Evolutionary conservation across 805 yeast species (phyloP).

Genomic region (Soucietia sequanensis): DNA sequence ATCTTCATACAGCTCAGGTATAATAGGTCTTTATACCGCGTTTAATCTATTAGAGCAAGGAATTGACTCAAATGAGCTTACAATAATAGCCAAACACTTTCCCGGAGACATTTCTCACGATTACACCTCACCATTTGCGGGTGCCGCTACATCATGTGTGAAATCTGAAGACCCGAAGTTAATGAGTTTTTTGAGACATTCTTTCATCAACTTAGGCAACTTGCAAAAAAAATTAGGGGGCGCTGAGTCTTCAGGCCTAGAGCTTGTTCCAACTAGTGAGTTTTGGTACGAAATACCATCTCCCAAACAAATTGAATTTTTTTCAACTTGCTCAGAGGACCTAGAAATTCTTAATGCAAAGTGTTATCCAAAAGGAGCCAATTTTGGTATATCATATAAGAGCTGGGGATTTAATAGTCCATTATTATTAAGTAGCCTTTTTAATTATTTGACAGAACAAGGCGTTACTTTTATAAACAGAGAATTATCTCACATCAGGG

Average conservation of each 20-base stretch:
- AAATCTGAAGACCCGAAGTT: too few relatives aligned
- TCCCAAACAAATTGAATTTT: too few relatives aligned
- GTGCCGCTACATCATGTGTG: too few relatives aligned
- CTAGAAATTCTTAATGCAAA: too few relatives aligned
- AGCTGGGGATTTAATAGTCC: slow-evolving; percentile 24
- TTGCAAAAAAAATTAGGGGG: slow-evolving; percentile 5
- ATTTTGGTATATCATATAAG: slow-evolving; percentile 9
- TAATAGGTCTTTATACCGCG: slow-evolving; percentile 13
- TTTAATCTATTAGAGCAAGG: slow-evolving; percentile 13
- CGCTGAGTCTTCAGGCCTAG: slow-evolving; percentile 1
- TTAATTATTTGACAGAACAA: slow-evolving; percentile 7
- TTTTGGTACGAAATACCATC: slow-evolving; percentile 4
- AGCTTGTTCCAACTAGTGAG: slow-evolving; percentile 3
- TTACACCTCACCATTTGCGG: slow-evolving; percentile 28
- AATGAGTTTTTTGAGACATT: slow-evolving; percentile 14
- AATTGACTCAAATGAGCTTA: slow-evolving; percentile 8
- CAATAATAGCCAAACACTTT: slow-evolving; percentile 17
- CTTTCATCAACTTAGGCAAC: slow-evolving; percentile 1
- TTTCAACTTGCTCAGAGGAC: too few relatives aligned
- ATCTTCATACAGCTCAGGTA: slow-evolving; percentile 9
- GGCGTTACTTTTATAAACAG: slow-evolving; percentile 12
- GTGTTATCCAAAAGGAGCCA: background rate
- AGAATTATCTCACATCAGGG: slow-evolving; percentile 12
- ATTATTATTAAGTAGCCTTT: slow-evolving; percentile 12
- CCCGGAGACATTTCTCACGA: slow-evolving; percentile 24